A percentile compares a stretch with the other conserved stretches of the same genome.
phyloP scores from a whole-genome alignment of 805 yeast species.

The Yarrowia osloensis region DNA sequence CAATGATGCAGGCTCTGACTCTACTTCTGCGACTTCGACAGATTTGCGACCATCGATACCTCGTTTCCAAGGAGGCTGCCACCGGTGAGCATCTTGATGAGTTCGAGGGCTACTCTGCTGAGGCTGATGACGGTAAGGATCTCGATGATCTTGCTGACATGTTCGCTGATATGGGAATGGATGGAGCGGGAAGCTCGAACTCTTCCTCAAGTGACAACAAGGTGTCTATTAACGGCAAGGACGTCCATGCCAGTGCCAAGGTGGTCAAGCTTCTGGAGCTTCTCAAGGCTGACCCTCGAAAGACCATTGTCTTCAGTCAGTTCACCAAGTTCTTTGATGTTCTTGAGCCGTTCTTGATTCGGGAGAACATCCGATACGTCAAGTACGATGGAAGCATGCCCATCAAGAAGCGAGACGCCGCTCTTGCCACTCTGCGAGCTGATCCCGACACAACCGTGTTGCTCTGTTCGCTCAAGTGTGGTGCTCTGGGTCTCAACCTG shows the following conservation, averaged over 20 bases:
- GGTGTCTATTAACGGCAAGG: slow-evolving; percentile 32
- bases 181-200: neutral
- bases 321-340: slow-evolving; percentile 45
- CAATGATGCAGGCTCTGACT: slow-evolving; percentile 39
- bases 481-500: slow-evolving; percentile 51
- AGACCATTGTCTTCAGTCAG: slow-evolving; percentile 52
- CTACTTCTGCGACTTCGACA: slow-evolving; percentile 46
- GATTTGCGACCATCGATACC: slow-evolving; percentile 42
- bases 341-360: slow-evolving; percentile 40
- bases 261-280: slow-evolving; percentile 43
- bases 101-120: slow-evolving; percentile 33
- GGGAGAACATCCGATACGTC: slow-evolving; percentile 42
- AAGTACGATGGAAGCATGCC: slow-evolving; percentile 46
- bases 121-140: slow-evolving; percentile 32
- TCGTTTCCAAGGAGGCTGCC: slow-evolving; percentile 25
- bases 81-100: slow-evolving; percentile 33
- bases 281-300: slow-evolving; percentile 41
- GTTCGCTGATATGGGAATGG: slow-evolving; percentile 37
- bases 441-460: slow-evolving; percentile 42
- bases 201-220: slow-evolving; percentile 32
- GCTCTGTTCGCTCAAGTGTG: slow-evolving; percentile 50
- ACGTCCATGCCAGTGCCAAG: slow-evolving; percentile 43
- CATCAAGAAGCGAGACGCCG: slow-evolving; percentile 40
- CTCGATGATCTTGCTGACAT: slow-evolving; percentile 40
- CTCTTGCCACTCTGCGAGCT: slow-evolving; percentile 41